These are phyloP conservation scores for Marasmius tenuissimus DNA, from an alignment of 1,284 basidiomycete genomes.

Conservation along the genomic window DNA sequence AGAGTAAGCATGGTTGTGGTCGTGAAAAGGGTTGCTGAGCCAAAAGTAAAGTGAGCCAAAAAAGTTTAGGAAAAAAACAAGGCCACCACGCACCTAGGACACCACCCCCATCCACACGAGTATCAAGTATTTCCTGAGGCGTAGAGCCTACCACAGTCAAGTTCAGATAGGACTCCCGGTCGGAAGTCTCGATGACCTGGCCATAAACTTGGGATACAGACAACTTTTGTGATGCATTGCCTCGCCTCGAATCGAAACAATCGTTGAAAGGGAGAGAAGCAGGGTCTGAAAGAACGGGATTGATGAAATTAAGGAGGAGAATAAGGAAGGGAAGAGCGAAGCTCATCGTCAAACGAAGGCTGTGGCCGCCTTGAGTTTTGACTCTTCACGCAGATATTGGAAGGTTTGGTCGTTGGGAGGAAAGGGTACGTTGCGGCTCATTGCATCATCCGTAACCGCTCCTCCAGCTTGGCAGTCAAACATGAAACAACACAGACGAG, in stretches of 20 bases:
- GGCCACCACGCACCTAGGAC: constrained; percentile 57
- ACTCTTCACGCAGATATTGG: not conserved
- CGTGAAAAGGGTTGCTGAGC: constrained; percentile 80
- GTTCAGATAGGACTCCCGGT: constrained; percentile 52
- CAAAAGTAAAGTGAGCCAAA: constrained; percentile 11
- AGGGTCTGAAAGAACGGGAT: constrained; percentile 40
- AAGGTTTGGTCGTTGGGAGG: not conserved
- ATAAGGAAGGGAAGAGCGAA: constrained; percentile 17
- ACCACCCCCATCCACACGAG: constrained; percentile 52
- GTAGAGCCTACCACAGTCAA: constrained; percentile 65
- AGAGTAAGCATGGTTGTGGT: constrained; percentile 80
- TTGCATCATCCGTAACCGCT: not conserved
- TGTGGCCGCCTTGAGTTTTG: not conserved
- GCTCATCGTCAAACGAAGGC: constrained; percentile 6
- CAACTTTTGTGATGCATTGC: constrained; percentile 57
- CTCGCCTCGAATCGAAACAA: constrained; percentile 49
- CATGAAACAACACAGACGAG: not conserved
- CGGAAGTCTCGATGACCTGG: constrained; percentile 55
- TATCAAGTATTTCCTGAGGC: constrained; percentile 55
- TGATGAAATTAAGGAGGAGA: constrained; percentile 19
- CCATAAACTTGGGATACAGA: constrained; percentile 73
- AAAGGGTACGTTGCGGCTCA: not conserved
- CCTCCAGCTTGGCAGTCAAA: not conserved
- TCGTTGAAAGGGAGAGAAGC: constrained; percentile 53
- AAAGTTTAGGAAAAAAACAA: constrained; percentile 10